Evolutionary conservation across 164 flowering plant species (phyloP), one percentile per base, ranked within the genome.

Genomic region (Cinnamomum micranthum): DNA sequence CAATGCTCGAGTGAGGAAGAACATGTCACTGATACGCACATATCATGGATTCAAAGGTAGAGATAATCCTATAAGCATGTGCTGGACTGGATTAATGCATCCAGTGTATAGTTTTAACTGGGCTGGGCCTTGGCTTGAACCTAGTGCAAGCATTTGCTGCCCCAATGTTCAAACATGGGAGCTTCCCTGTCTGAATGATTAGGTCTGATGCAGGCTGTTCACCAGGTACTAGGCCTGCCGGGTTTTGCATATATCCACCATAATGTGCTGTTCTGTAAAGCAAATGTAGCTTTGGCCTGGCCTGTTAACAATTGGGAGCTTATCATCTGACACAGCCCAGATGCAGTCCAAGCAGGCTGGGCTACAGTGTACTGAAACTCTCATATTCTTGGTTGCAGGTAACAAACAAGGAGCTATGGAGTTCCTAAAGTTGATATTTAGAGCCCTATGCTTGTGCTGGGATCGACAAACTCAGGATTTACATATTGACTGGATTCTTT

Each of bases 401-500:
- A 85, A 91, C 87, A 93, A 93, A 76, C 97, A 92, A 73, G 98
- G 98, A 60, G 84, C 89, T 58, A 72, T 88, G 58, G 98, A 93
- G 81, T 93, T 81, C 83, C 73, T 93, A 70, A 95, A 93, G 82
- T 77, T 95, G 86, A 84, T 95, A 62, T 86, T 91, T 64, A 78
- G 97, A 82, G 98, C 98, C 19, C 88, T 95, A 65, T 95, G 98
- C 85, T 94, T 95, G 71, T 95, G 98, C 84, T 95, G 98, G 98
- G 98, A 95, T 81, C 92, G 94, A 6, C 98, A 94, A 81, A 94
- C 98, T 12, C 98, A 94, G 80, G 98, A 94, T 84, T 86, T 95
- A 59, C 98, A 95, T 69, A 67, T 86, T 14, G 98, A 95, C 72
- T 95, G 98, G 98, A 79, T 95, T 79, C 93, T 95, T 31, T 91